Conservation (phyloP, 2,329 filamentous ascomycete genomes). For the Dissoconium aciculare region DNA sequence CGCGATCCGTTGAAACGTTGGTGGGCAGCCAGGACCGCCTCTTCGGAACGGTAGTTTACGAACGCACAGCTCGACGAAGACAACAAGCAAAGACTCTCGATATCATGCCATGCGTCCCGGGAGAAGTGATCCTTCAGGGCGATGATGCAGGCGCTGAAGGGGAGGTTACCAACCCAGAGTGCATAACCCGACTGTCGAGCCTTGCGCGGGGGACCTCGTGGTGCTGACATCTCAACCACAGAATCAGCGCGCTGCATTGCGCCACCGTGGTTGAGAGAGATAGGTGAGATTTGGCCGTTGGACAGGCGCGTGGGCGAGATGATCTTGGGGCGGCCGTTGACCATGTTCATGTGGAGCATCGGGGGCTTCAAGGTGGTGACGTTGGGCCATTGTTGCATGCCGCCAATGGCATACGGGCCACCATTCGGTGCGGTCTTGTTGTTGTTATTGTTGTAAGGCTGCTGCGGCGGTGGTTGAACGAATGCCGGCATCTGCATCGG, state of each 20-base stretch:
- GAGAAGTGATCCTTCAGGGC: constrained; percentile 84
- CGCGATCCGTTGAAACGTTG: constrained; percentile 75
- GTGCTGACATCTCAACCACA: not conserved
- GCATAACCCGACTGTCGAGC: constrained; percentile 64
- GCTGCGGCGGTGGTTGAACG: not conserved
- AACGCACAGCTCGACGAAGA: constrained; percentile 96
- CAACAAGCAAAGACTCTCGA: constrained; percentile 84
- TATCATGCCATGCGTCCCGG: constrained; percentile 52
- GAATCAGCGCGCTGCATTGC: not conserved
- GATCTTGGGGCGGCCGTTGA: not conserved
- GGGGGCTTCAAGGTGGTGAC: not conserved
- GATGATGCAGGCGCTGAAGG: constrained; percentile 65
- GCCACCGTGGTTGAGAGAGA: not conserved
- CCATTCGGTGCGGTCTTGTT: not conserved
- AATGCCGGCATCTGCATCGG: not conserved
- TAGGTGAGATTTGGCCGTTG: not conserved
- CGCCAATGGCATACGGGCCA: not conserved
- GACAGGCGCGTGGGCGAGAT: not conserved
- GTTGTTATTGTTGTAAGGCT: not conserved
- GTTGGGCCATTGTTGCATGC: not conserved
- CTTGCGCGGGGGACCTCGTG: constrained; percentile 46
- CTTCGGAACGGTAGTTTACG: constrained; percentile 79
- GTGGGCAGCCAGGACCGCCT: constrained; percentile 59
- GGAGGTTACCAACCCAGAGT: constrained; percentile 89
- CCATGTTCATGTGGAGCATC: not conserved